These are phyloP conservation scores for Podospora appendiculata DNA, from an alignment of 495 filamentous ascomycete species.

Conservation along the genomic window DNA sequence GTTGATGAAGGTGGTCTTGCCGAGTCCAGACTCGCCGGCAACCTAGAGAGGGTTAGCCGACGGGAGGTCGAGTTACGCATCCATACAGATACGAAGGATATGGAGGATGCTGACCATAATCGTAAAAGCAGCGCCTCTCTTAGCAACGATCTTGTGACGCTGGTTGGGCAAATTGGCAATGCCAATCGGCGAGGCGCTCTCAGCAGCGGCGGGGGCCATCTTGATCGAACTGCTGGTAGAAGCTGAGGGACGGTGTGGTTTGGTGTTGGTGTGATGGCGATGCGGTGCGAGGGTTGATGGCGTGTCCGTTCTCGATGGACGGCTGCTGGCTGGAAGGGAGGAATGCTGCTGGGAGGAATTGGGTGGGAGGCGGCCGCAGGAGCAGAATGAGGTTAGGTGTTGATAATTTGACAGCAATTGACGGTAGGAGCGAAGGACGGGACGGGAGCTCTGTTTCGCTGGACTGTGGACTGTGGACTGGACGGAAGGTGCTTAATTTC, in stretches of 20 bases:
- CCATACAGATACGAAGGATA: background rate
- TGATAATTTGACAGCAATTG: background rate
- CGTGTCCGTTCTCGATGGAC: no score
- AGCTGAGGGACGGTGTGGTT: slow-evolving; percentile 5
- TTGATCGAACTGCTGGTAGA: slow-evolving; percentile 22
- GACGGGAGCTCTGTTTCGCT: background rate
- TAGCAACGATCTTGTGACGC: slow-evolving; percentile 99
- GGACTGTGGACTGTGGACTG: background rate
- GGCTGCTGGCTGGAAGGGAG: no score
- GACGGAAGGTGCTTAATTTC: background rate
- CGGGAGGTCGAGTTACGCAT: no score
- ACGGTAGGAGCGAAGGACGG: background rate
- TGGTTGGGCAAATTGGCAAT: slow-evolving; percentile 99
- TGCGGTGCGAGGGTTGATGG: no score
- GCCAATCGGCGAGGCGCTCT: slow-evolving; percentile 91
- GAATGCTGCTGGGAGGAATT: no score
- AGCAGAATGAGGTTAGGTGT: background rate
- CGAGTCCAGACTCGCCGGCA: slow-evolving; percentile 95
- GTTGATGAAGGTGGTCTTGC: slow-evolving; percentile 99
- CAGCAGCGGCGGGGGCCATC: slow-evolving; percentile 70
- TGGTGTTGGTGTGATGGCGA: slow-evolving; percentile 11
- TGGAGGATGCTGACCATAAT: slow-evolving; percentile 69
- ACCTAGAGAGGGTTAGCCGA: slow-evolving; percentile 46
- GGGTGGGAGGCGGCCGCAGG: background rate
- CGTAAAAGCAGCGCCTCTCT: slow-evolving; percentile 96